phyloP scores from a whole-genome alignment of 208 protist species.

The Trypanosoma conorhini region DNA sequence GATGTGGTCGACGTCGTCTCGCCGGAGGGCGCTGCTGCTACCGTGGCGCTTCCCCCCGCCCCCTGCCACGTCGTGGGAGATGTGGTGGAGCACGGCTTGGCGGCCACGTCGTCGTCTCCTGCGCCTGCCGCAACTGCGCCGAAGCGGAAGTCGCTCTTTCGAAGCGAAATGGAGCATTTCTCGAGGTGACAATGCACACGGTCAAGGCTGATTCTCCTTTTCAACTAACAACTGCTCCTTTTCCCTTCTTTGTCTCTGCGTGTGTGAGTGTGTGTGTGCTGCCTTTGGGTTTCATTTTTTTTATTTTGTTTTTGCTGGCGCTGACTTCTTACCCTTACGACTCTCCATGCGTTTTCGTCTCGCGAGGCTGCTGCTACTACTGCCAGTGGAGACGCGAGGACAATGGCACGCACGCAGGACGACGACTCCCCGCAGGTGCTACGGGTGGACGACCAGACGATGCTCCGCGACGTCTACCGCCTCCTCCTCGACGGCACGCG shows the following conservation, averaged over 20 bases:
- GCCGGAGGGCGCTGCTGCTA: not conserved
- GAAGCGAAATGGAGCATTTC: constrained; percentile 16
- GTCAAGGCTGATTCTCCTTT: constrained; percentile 1
- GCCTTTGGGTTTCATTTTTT: not conserved
- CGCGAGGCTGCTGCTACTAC: no score
- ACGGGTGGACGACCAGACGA: constrained; percentile 9
- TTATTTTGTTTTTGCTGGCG: not conserved
- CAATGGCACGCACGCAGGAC: constrained; percentile 4
- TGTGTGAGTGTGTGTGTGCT: no score
- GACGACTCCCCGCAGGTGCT: constrained; percentile 6
- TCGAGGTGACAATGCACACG: not conserved
- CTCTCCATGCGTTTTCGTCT: not conserved
- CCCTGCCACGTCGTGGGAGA: constrained; percentile 37
- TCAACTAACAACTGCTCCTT: not conserved
- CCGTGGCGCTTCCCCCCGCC: not conserved
- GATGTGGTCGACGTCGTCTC: constrained; percentile 31
- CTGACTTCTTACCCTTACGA: not conserved
- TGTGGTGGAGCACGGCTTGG: constrained; percentile 47
- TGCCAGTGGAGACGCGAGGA: not conserved
- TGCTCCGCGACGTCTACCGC: constrained; percentile 19
- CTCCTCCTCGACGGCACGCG: constrained; percentile 14
- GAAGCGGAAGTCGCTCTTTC: constrained; percentile 66
- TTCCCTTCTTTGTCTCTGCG: not conserved
- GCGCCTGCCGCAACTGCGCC: not conserved
- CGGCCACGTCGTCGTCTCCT: not conserved